These are phyloP conservation scores for Lyophyllum shimeji DNA, from an alignment of 768 basidiomycete species.

Conservation along the genomic window DNA sequence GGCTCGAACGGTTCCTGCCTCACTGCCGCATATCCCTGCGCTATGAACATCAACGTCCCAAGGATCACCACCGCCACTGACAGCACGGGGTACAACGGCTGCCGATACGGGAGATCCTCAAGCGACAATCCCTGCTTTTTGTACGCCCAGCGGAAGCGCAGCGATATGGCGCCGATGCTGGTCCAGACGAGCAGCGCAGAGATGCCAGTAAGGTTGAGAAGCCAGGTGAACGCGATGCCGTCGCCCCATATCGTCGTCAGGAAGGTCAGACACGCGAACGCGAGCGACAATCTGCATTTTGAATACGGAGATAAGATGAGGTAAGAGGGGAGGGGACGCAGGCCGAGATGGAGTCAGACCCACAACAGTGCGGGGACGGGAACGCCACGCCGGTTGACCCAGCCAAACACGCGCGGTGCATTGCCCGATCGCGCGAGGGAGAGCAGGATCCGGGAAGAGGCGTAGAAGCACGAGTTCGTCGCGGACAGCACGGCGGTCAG, in stretches of 20 bases:
- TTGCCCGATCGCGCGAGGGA: constrained; percentile 65
- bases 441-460: constrained; percentile 58
- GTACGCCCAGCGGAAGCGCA: constrained; percentile 68
- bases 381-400: constrained; percentile 63
- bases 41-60: constrained; percentile 51
- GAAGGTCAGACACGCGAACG: constrained; percentile 50
- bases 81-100: constrained; percentile 55
- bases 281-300: constrained; percentile 47
- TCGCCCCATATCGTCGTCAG: constrained; percentile 59
- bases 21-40: constrained; percentile 53
- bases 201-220: constrained; percentile 64
- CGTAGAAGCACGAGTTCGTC: constrained; percentile 67
- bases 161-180: constrained; percentile 50
- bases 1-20: constrained; percentile 41
- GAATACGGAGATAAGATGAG: no score
- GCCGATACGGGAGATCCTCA: constrained; percentile 56
- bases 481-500: constrained; percentile 66
- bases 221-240: constrained; percentile 55
- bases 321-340: no score
- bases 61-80: constrained; percentile 50
- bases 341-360: constrained; percentile 27
- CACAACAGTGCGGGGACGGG: constrained; percentile 56
- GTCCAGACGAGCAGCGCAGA: constrained; percentile 70
- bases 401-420: constrained; percentile 64
- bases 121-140: constrained; percentile 48